Percentiles rank a stretch among this genome's conserved stretches.
phyloP scores from a whole-genome alignment of 768 basidiomycete species.

The Rhodotorula taiwanensis region DNA sequence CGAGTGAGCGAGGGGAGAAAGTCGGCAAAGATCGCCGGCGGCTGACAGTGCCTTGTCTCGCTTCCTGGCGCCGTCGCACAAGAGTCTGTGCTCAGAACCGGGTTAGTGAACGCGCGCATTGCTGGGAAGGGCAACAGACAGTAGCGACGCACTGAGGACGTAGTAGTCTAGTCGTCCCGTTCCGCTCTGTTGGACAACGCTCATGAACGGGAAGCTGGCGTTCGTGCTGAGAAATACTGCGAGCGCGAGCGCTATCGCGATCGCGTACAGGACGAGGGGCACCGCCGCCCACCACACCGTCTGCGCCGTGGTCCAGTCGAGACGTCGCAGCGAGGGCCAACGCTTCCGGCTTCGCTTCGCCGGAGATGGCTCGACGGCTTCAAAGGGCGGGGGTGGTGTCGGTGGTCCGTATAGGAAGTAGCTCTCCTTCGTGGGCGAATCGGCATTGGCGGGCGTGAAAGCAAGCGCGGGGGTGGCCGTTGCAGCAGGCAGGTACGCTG shows the following conservation, averaged over 20 bases:
- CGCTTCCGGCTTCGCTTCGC: too few species aligned
- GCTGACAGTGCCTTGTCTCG: slow-evolving; percentile 1
- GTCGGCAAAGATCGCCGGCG: not conserved
- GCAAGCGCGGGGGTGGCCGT: too few species aligned
- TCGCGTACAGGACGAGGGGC: slow-evolving; percentile 9
- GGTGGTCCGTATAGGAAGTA: too few species aligned
- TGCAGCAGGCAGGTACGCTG: too few species aligned
- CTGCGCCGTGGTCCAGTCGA: not conserved
- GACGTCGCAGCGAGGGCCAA: too few species aligned
- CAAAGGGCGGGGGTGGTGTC: too few species aligned
- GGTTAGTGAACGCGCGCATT: not conserved
- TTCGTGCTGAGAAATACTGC: not conserved
- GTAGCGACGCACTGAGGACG: slow-evolving; percentile 18
- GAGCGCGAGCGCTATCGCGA: not conserved
- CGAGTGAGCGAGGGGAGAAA: slow-evolving; percentile 11
- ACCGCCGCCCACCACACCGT: slow-evolving; percentile 22
- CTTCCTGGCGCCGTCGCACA: slow-evolving; percentile 9
- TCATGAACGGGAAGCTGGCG: not conserved
- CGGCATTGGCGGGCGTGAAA: too few species aligned
- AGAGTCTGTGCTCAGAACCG: slow-evolving; percentile 13
- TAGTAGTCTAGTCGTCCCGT: slow-evolving; percentile 18
- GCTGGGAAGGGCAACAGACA: not conserved
- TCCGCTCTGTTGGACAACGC: slow-evolving; percentile 6
- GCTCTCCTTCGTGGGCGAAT: too few species aligned
- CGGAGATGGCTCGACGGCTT: too few species aligned